Base-by-base conservation (phyloP, 164 flowering plant species). In the Hamamelis virginiana region DNA sequence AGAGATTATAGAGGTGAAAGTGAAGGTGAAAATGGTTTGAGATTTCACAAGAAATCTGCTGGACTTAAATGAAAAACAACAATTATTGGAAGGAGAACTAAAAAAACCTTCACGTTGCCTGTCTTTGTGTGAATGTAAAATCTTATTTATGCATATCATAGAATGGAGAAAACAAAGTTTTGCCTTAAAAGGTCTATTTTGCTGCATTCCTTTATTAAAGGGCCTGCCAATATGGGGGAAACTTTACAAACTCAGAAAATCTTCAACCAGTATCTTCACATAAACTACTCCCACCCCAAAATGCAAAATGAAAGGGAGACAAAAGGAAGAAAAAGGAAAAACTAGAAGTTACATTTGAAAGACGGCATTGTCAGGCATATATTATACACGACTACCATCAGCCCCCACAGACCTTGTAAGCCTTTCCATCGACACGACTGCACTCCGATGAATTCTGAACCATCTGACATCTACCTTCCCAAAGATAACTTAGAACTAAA, bases 301-400 rank as follows among this genome's bases (percentile, higher is more conserved):
- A n/a, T 46, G 48, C 57, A 53, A 59, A 62, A 50, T 4, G 21
- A 50, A n/a, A 59, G n/a, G n/a, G n/a, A n/a, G 11, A 53, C 8
- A 28, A 44, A 27, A 64, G 26, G 11, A 58, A 18, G 6, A 43
- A 25, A 21, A 46, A n/a, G n/a, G n/a, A n/a, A n/a, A 38, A 33
- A 28, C 63, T 26, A 56, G 59, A 56, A 55, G 59, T 71, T 81
- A 76, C 75, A 72, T 69, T 22, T 52, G 47, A 64, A 61, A 68
- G 21, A 46, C 65, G 68, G 56, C 69, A 65, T 38, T 50, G 5
- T 61, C 60, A 60, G 59, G 68, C 66, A 62, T 50, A 47, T 73
- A 81, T 64, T 70, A 70, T 77, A 81, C 80, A 80, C 11, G 71
- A 52, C 64, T 65, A 67, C 41, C 58, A 50, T 64, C 70, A 44